Percentiles rank a stretch among this genome's conserved stretches.
phyloP scores from a whole-genome alignment of 305 asterid genomes.

The Plantago rigida region DNA sequence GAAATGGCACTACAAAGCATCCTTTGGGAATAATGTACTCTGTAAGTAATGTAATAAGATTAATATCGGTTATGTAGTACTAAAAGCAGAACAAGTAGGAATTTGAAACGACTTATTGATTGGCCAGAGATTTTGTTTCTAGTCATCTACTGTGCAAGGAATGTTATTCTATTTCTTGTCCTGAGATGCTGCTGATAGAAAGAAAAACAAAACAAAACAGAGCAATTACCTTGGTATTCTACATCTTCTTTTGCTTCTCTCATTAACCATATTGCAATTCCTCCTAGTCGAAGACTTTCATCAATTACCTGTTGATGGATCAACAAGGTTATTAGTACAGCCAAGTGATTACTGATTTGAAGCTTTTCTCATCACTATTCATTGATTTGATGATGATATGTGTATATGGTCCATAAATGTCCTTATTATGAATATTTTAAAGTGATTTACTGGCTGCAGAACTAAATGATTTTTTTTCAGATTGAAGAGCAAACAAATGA shows the following conservation, averaged over 20 bases:
- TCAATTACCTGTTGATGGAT: constrained; percentile 56
- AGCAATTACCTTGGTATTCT: constrained; percentile 48
- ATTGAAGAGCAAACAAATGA: not conserved
- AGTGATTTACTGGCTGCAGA: not conserved
- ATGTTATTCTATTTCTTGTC: not conserved
- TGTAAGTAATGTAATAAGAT: constrained; percentile 25
- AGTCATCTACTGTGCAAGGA: too few relatives aligned
- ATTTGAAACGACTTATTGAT: not conserved
- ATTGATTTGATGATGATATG: not conserved
- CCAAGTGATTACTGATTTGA: not conserved
- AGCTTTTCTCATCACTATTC: not conserved
- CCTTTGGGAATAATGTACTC: constrained; percentile 76
- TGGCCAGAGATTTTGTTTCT: not conserved
- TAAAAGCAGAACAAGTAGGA: not conserved
- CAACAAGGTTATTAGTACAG: not conserved
- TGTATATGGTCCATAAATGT: not conserved
- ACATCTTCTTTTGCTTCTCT: constrained; percentile 74
- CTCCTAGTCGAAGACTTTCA: constrained; percentile 77
- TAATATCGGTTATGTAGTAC: not conserved
- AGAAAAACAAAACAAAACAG: not conserved
- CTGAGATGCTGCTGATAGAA: not conserved
- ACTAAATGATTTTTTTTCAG: not conserved
- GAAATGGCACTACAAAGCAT: constrained; percentile 79
- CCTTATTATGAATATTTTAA: not conserved
- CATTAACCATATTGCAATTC: constrained; percentile 89